These are phyloP conservation scores for Ballota nigra DNA, from an alignment of 257 asterid genomes.

Conservation along the genomic window DNA sequence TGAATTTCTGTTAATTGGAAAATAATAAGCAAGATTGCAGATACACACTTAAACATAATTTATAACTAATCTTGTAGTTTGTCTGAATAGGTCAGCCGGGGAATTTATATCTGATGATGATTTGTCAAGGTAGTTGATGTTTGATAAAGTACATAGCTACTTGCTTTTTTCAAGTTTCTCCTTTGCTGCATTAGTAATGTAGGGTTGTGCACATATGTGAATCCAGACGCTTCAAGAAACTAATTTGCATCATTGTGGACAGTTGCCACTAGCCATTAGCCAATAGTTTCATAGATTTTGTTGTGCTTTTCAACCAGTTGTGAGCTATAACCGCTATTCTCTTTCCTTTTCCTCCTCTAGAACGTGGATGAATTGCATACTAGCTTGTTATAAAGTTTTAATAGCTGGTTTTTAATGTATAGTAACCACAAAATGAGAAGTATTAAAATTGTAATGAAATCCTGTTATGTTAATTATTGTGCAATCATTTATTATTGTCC, in stretches of 20 bases:
- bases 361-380: neutral
- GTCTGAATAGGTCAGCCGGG: neutral
- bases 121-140: neutral
- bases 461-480: constrained; percentile 13
- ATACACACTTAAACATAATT: neutral
- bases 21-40: neutral
- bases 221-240: neutral
- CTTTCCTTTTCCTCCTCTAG: neutral
- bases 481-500: neutral
- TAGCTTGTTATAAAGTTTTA: constrained; percentile 8
- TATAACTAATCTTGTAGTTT: constrained; percentile 10
- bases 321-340: neutral
- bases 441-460: neutral
- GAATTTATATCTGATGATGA: constrained; percentile 10
- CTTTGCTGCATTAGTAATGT: neutral
- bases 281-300: neutral
- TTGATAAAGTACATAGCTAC: neutral
- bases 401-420: constrained; percentile 4
- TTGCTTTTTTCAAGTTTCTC: neutral
- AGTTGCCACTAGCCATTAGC: constrained; percentile 9
- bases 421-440: constrained; percentile 6
- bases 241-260: constrained; percentile 5
- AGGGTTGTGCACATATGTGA: neutral
- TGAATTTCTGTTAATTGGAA: neutral
- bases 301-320: constrained; percentile 5